A percentile compares a stretch with the other conserved stretches of the same genome.
These are phyloP conservation scores for Vitis hybrid DNA, from an alignment of 177 flowering plant species.

Conservation along the genomic window DNA sequence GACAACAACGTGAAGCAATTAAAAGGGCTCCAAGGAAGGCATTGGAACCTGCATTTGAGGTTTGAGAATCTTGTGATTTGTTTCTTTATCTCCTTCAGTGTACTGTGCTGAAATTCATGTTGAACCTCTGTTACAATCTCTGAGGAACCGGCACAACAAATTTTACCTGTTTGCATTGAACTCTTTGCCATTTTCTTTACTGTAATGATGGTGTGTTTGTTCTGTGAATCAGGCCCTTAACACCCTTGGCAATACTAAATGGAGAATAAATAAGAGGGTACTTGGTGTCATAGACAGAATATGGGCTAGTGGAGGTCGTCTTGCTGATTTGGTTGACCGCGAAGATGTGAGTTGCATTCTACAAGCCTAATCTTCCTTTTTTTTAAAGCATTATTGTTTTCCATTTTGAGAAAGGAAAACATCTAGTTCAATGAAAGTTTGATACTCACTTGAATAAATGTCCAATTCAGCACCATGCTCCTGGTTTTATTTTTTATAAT, in stretches of 20 bases:
- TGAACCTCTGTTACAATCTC: not conserved
- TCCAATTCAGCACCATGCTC: not conserved
- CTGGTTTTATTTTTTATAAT: not conserved
- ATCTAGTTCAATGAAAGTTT: not conserved
- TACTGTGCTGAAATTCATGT: not conserved
- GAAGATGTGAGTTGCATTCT: conserved; percentile 65
- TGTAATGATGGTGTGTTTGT: not conserved
- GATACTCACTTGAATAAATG: not conserved
- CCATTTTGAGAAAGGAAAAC: not conserved
- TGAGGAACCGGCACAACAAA: not conserved
- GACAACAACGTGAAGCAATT: conserved; percentile 39
- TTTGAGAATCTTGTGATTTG: conserved; percentile 6
- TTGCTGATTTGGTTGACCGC: conserved; percentile 81
- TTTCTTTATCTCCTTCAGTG: not conserved
- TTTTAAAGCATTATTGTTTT: not conserved
- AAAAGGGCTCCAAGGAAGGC: conserved; percentile 33
- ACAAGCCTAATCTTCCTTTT: conserved; percentile 9
- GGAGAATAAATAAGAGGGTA: conserved; percentile 87
- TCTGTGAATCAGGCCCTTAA: conserved; percentile 66
- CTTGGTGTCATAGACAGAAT: conserved; percentile 76
- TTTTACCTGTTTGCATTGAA: not conserved
- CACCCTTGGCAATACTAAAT: conserved; percentile 85
- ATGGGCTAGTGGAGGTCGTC: conserved; percentile 90
- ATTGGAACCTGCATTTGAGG: conserved; percentile 45
- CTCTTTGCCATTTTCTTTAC: not conserved